These are phyloP conservation scores for Aspergillus sclerotioniger DNA, from an alignment of 495 filamentous ascomycete genomes.

Conservation along the genomic window DNA sequence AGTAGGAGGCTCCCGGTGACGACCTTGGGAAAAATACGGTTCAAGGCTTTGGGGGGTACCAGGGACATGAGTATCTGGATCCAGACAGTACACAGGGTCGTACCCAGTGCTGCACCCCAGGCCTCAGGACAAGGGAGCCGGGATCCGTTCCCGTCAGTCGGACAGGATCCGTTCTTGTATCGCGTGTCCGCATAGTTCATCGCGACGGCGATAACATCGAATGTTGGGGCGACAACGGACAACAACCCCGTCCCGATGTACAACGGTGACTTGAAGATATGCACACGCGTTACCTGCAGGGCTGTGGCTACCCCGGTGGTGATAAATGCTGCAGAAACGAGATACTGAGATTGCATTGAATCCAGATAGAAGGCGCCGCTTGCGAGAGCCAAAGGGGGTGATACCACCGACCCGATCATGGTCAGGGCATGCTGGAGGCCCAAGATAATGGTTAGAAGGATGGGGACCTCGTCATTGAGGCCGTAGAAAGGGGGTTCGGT, in stretches of 20 bases:
- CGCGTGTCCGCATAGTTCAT: conserved; percentile 71
- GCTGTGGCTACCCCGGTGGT: conserved; percentile 73
- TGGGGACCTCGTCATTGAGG: conserved; percentile 74
- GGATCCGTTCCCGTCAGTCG: conserved; percentile 56
- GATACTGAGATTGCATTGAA: conserved; percentile 61
- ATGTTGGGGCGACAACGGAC: conserved; percentile 79
- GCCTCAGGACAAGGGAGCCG: conserved; percentile 73
- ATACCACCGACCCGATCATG: conserved; percentile 59
- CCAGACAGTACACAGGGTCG: conserved; percentile 53
- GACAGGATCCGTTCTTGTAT: conserved; percentile 74
- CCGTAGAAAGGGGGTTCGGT: conserved; percentile 76
- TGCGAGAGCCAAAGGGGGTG: conserved; percentile 76
- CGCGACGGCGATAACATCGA: conserved; percentile 77
- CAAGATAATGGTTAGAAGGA: conserved; percentile 66
- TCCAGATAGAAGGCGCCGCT: conserved; percentile 62
- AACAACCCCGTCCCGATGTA: conserved; percentile 80
- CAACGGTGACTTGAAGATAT: conserved; percentile 72
- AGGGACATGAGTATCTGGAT: conserved; percentile 34
- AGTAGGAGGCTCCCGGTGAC: conserved; percentile 77
- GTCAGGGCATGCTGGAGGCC: conserved; percentile 64
- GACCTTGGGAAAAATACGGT: conserved; percentile 76
- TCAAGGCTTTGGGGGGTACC: conserved; percentile 55
- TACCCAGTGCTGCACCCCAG: conserved; percentile 82
- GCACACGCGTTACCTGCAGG: conserved; percentile 81
- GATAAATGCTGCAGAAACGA: conserved; percentile 81